Base-by-base conservation (phyloP, 208 protist species). In the Phytomonas francai region DNA sequence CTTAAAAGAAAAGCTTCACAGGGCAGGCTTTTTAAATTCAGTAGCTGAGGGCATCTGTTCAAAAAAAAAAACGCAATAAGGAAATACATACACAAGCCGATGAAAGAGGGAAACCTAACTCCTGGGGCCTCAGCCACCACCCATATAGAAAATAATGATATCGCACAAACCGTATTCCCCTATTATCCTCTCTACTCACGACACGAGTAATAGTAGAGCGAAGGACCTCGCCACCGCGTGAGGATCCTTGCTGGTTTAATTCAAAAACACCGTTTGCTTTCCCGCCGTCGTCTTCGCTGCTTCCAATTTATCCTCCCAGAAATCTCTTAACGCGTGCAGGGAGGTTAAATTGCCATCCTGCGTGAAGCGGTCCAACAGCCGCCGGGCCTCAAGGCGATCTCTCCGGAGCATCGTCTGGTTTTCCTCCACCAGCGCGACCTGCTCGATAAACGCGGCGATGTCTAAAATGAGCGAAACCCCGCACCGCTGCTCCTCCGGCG, bases 381-480 rank as follows among this genome's bases (percentile, higher is more conserved):
- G 67, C 45, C 58, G 29, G 19, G 78, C 80, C 45, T 86, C 78
- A n/a, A 80, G 45, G 0, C 84, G 74, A 59, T 85, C 77, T 9
- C 65, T 67, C 0, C 80, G 77, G 28, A 84, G 66, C 56, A 84
- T 71, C 32, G 76, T 72, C 39, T 83, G 68, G 25, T 65, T 54
- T 25, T 73, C 80, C 33, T 78, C 69, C 27, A 89, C 32, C n/a
- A 73, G 36, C 19, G 76, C 70, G 39, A 84, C 63, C 65, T 89
- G 84, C 58, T 86, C 78, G 54, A 89, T 78, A 29, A 78, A 72
- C 14, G 71, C 77, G 0, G 78, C 78, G 76, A 89, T 84, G 65
- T 80, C 79, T 3, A 74, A 30, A 34, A 89, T 77, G 19, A 80
- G 58, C 27, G 71, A 71, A 29, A 77, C 78, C 27, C 71, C 80